Evolutionary conservation across 2,329 filamentous ascomycete genomes (phyloP), one percentile per base, ranked within the genome.

Genomic region (Thielaviopsis populi): DNA sequence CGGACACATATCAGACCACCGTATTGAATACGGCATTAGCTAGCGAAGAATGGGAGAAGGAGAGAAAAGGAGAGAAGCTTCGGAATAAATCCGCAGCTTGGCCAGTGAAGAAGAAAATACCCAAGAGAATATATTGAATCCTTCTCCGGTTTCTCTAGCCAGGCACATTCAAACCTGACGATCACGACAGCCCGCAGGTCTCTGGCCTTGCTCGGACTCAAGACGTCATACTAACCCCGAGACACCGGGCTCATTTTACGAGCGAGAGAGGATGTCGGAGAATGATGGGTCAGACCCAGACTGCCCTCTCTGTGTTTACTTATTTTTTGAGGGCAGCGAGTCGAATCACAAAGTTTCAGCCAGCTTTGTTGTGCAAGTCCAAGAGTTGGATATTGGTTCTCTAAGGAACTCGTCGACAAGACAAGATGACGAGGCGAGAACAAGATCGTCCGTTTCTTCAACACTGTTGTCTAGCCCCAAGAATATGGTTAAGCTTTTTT

Each of bases 51-150:
- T 46, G 27, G 37, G n/a, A 3, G 27, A 56, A 27, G 10, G 24
- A 7, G 27, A 19, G 50, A 56, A 27, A 56, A n/a, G 13, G 17
- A 33, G 50, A 33, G 30, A 56, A 56, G 15, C 50, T 56, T 56
- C 50, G 50, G 50, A 56, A 56, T 37, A 56, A 56, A 56, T 33
- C 50, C 50, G 27, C 50, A n/a, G 24, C 24, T 56, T 19, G 13
- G 30, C 27, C 11, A 33, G n/a, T 17, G 15, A 17, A 56, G 2
- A 50, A 22, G 8, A 48, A 17, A 13, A 8, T 6, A 17, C 19
- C 48, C 22, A n/a, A 33, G 53, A 56, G 53, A 56, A 56, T 56
- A 56, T 56, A 56, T 56, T 56, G 27, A 37, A 56, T 56, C 53
- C 53, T 56, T 56, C 30, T 56, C 53, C 30, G 53, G 17, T 11